A percentile compares a stretch with the other conserved stretches of the same genome.
Conservation (phyloP, 306 rosid genomes). For the Rosa lucieae region DNA sequence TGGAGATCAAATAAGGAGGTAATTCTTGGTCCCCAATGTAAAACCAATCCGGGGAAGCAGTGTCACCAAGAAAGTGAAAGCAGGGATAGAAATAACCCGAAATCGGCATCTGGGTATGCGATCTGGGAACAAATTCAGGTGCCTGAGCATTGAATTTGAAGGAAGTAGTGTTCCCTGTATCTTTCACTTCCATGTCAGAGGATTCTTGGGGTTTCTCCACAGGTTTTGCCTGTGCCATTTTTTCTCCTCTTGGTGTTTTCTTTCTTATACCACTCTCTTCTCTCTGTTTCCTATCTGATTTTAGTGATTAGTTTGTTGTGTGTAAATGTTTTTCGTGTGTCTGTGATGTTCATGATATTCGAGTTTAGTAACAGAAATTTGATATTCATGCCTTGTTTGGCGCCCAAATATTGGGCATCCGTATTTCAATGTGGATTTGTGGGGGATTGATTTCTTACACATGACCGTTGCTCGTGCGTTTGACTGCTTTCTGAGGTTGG, state of each 20-base stretch:
- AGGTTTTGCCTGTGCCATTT: slow-evolving; percentile 56
- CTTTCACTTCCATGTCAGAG: slow-evolving; percentile 36
- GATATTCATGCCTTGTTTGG: slow-evolving; percentile 50
- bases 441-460: slow-evolving; percentile 27
- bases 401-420: slow-evolving; percentile 42
- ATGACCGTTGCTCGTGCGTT: slow-evolving; percentile 29
- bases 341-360: background rate
- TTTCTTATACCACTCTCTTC: background rate
- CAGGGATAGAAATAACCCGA: slow-evolving; percentile 79
- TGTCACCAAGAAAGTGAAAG: slow-evolving; percentile 67
- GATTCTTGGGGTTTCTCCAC: slow-evolving; percentile 39
- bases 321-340: slow-evolving; percentile 12
- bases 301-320: slow-evolving; percentile 2
- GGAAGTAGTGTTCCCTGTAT: slow-evolving; percentile 19
- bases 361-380: slow-evolving; percentile 40
- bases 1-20: slow-evolving; percentile 49
- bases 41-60: slow-evolving; percentile 68
- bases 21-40: slow-evolving; percentile 72
- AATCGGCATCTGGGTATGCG: slow-evolving; percentile 65
- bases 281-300: background rate
- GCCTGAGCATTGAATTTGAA: slow-evolving; percentile 94
- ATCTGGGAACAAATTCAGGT: slow-evolving; percentile 89
- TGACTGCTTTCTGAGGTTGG: slow-evolving; percentile 39
- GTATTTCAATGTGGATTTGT: slow-evolving; percentile 23
- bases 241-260: slow-evolving; percentile 5